A percentile compares a stretch with the other conserved stretches of the same genome.
Evolutionary conservation across 352 stramenopile genomes (phyloP).

Genomic region (Phytophthora megakarya): DNA sequence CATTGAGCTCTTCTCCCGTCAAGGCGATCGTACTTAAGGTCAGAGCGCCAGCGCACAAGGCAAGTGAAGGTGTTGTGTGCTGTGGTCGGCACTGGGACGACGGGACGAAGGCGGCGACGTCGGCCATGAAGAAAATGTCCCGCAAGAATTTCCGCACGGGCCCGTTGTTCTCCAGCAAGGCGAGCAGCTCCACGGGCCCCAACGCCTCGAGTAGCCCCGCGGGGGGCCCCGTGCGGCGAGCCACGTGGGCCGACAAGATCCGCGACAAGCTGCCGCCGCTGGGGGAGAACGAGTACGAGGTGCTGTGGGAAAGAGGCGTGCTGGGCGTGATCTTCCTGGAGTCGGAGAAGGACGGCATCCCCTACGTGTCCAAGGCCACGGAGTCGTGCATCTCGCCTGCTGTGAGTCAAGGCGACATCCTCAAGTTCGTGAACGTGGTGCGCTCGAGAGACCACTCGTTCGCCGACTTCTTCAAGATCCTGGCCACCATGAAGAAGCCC

Average conservation of each 20-base stretch:
- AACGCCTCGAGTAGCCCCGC: constrained; percentile 27
- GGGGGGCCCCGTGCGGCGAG: constrained; percentile 29
- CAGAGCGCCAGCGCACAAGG: constrained; percentile 20
- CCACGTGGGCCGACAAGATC: constrained; percentile 82
- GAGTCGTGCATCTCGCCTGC: constrained; percentile 84
- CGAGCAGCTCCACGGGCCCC: constrained; percentile 17
- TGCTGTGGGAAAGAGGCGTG: constrained; percentile 86
- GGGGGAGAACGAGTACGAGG: constrained; percentile 84
- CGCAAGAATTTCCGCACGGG: constrained; percentile 68
- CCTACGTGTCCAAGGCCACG: constrained; percentile 86
- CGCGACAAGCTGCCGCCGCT: constrained; percentile 78
- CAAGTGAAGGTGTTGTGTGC: no score
- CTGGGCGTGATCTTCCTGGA: constrained; percentile 89
- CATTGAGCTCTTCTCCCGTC: constrained; percentile 12
- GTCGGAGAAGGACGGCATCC: constrained; percentile 84
- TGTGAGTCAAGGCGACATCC: constrained; percentile 73
- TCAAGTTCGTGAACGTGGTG: constrained; percentile 88
- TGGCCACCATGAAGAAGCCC: constrained; percentile 90
- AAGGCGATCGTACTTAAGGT: constrained; percentile 25
- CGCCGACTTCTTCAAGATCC: constrained; percentile 90
- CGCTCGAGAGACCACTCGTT: constrained; percentile 88
- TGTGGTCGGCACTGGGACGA: no score
- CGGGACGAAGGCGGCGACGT: constrained; percentile 23
- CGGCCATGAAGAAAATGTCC: constrained; percentile 72
- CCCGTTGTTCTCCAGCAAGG: constrained; percentile 47